These are phyloP conservation scores for Blastobotrys attinorum DNA, from an alignment of 805 yeast genomes.

Conservation along the genomic window DNA sequence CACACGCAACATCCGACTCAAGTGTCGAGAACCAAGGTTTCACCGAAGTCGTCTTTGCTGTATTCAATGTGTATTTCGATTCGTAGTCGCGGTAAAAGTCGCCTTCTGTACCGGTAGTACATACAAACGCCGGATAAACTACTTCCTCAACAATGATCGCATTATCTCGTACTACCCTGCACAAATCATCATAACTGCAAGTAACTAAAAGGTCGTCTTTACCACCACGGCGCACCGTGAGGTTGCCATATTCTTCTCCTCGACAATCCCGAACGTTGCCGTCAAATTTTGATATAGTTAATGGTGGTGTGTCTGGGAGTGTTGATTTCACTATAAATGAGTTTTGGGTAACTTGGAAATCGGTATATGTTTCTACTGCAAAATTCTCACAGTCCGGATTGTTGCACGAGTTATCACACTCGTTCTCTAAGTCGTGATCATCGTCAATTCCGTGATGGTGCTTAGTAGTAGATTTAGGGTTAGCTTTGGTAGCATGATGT, in stretches of 20 bases:
- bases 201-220: neutral
- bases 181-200: neutral
- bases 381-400: constrained; percentile 8
- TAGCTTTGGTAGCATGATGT: neutral
- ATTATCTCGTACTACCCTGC: neutral
- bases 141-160: neutral
- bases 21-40: constrained; percentile 1
- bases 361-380: neutral
- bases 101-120: constrained; percentile 2
- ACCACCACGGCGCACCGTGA: neutral
- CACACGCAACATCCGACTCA: neutral
- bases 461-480: neutral
- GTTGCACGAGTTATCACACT: constrained; percentile 3
- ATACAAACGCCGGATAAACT: neutral
- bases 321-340: neutral
- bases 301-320: neutral
- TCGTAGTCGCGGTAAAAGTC: constrained; percentile 4
- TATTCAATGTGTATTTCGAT: neutral
- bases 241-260: neutral
- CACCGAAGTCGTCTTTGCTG: no score
- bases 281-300: neutral
- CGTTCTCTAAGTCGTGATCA: neutral
- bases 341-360: constrained; percentile 4
- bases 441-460: neutral
- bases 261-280: neutral